Evolutionary conservation across 345 rosid species (phyloP), one percentile per base, ranked within the genome.

Genomic region (Atalantia buxifolia): DNA sequence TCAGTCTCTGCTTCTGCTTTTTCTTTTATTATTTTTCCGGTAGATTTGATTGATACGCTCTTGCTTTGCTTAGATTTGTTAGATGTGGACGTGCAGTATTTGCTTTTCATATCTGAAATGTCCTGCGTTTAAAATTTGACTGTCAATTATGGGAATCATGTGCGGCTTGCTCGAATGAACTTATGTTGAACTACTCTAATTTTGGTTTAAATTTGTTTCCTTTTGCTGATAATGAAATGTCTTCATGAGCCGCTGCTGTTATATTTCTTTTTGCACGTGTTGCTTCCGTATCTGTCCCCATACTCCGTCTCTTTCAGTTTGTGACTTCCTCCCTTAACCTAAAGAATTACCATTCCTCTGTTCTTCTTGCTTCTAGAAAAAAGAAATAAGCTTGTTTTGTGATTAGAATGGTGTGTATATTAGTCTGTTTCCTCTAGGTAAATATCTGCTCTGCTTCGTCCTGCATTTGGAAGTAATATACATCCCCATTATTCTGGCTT

Each of bases 1-100:
- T 93, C 57, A 78, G 93, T 84, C 24, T 66, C 67, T 80, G 50
- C 70, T 40, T 60, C 4, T 27, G 35, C 5, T 1, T 9, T 57
- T 50, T 42, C 60, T 45, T 48, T 10, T 13, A 19, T 25, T 22
- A 35, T 75, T 31, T 60, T 13, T 45, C 24, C 27, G 14, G 7
- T 48, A 9, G 2, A 48, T 48, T 7, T 30, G 45, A 45, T 22
- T 67, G 18, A 27, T 62, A 28, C 16, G 18, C 4, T 12, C 6
- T 62, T 16, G 1, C 21, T 13, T 28, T 16, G 16, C 21, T 27
- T 31, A 0, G 36, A 62, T 62, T 63, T 30, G 36, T 28, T 4
- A 13, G 35, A 16, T 6, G 16, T 6, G 2, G 3, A 31, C 35
- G 67, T 3, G 50, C 50, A 45, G 50, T 16, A 6, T 28, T 65